Base-by-base conservation (phyloP, 1,284 basidiomycete species). In the Ustilago tritici region DNA sequence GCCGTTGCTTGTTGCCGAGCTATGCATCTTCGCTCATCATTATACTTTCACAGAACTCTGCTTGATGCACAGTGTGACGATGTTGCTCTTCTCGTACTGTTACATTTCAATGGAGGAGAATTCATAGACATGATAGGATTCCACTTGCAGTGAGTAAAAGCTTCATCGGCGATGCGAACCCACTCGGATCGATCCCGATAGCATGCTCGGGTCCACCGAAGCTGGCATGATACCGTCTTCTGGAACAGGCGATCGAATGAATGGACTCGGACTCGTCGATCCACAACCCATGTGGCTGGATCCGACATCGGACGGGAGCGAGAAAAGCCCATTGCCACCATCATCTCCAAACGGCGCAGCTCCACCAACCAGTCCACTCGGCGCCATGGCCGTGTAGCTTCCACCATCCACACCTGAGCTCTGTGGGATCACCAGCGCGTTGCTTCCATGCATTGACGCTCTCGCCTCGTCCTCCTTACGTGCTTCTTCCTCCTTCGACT, bases 191-290 rank as follows among this genome's bases (percentile, higher is more conserved):
- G 69, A 68, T 15, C 69, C 69, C 47, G 65, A 78, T n/a, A 78
- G 62, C 71, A 78, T 74, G 50, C 71, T 74, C 56, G 76, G 76
- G 46, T 78, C 76, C 15, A 78, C 76, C 59, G 76, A 78, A 3
- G 76, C 76, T 23, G 76, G 76, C 68, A 78, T 78, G 58, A 61
- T 56, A 43, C 68, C 68, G 35, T 74, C 70, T 49, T 74, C 68
- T 11, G 67, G 65, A 19, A 74, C 56, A 8, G 76, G 76, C 43
- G 76, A 78, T 34, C 71, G 67, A 53, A 78, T 78, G 62, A 78
- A 78, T 4, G 76, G 76, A 40, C 76, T 78, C 5, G 76, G 71
- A 23, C 75, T 78, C 49, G 66, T 43, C 52, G 74, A 76, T 17
- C 74, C 74, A 19, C 74, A 62, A 10, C 49, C 52, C 56, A 76